Percentiles rank a stretch among this genome's conserved stretches.
phyloP scores from a whole-genome alignment of 805 yeast species.

The Wickerhamomyces bovis region DNA sequence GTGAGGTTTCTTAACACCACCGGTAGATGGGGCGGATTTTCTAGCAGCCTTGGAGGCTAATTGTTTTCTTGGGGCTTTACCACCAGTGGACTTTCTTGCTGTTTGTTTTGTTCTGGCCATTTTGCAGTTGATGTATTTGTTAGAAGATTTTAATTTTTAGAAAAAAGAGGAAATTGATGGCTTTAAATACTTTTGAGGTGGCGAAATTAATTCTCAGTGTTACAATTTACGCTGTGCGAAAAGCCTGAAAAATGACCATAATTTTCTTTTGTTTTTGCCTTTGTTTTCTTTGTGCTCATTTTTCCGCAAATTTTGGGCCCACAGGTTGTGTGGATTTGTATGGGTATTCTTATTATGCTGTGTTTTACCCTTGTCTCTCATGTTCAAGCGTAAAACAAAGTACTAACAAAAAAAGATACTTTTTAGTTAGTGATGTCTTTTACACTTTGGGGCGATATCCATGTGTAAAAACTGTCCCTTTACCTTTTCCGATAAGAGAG shows the following conservation, averaged over 20 bases:
- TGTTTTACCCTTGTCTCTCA: background rate
- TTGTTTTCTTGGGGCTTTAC: slow-evolving; percentile 94
- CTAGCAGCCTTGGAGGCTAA: slow-evolving; percentile 88
- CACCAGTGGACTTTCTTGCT: slow-evolving; percentile 92
- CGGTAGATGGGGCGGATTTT: slow-evolving; percentile 85
- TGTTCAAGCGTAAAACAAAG: background rate
- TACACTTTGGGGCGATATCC: background rate
- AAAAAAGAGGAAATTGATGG: background rate
- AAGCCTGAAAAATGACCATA: background rate
- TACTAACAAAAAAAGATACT: background rate
- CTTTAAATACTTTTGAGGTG: background rate
- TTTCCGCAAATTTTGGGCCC: background rate
- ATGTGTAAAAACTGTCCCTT: background rate
- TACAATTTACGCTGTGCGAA: background rate
- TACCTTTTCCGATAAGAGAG: background rate
- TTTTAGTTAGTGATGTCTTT: background rate
- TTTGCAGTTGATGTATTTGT: slow-evolving; percentile 6
- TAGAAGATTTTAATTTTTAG: background rate
- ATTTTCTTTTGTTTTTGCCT: background rate
- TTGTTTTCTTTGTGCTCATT: background rate
- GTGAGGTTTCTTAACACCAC: slow-evolving; percentile 92
- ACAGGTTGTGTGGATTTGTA: background rate
- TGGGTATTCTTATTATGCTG: background rate
- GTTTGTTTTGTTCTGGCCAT: slow-evolving; percentile 95
- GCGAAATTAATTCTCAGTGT: background rate